A percentile compares a stretch with the other conserved stretches of the same genome.
Conservation (phyloP, 305 asterid genomes). For the Nicotiana rustica region DNA sequence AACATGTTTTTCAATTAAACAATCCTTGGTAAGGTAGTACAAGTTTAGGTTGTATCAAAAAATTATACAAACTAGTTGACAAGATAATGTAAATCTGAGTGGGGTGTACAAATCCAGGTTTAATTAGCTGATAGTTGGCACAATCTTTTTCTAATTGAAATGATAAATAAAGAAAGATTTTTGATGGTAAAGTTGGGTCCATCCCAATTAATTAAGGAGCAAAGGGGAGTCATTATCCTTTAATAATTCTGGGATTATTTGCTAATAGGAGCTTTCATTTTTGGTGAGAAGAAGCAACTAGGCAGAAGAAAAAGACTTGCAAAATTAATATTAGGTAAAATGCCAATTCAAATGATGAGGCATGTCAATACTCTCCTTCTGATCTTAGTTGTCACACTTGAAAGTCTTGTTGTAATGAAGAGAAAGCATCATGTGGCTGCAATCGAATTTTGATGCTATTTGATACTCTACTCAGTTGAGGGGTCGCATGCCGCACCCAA, state of each 20-base stretch:
- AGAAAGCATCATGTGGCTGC: conserved; percentile 14
- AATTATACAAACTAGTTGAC: neutral
- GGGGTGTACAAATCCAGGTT: conserved; percentile 34
- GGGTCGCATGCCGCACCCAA: neutral
- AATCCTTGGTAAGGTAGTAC: neutral
- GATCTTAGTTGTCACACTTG: conserved; percentile 31
- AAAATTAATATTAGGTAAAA: conserved; percentile 31
- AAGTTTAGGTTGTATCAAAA: conserved; percentile 13
- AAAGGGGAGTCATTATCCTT: neutral
- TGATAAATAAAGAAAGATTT: conserved; percentile 17
- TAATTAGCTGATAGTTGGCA: neutral
- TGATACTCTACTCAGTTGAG: neutral
- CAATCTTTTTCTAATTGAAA: conserved; percentile 25
- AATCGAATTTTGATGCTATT: neutral
- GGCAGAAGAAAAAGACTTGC: neutral
- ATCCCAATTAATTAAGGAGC: conserved; percentile 27
- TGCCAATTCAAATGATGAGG: conserved; percentile 25
- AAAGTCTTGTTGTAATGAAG: neutral
- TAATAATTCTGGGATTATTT: neutral
- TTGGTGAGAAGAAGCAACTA: conserved; percentile 30
- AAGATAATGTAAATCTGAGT: conserved; percentile 20
- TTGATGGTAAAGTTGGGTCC: conserved; percentile 37
- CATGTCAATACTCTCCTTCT: neutral
- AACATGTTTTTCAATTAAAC: neutral
- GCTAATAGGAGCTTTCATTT: conserved; percentile 18